Base-by-base conservation (phyloP, 1,284 basidiomycete species). In the Puccinia horiana region DNA sequence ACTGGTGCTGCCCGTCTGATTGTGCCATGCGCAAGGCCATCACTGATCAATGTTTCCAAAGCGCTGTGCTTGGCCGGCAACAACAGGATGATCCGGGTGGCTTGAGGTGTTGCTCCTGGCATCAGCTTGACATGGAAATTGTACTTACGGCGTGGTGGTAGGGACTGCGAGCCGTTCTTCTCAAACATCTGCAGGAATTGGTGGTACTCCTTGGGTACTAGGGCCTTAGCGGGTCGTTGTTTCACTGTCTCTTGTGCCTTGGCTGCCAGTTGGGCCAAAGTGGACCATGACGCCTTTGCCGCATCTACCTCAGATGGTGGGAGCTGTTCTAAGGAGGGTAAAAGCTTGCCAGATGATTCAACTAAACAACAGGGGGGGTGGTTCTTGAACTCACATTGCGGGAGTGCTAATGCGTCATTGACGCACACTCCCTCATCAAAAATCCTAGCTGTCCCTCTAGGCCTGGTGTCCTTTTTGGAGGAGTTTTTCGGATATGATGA, bases 1-100 rank as follows among this genome's bases (percentile, higher is more conserved):
- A 90, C 84, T 0, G 88, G 88, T 0, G 89, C 84, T 0, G 85
- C 87, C n/a, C 85, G n/a, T n/a, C n/a, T n/a, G n/a, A n/a, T n/a
- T n/a, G n/a, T n/a, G n/a, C n/a, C n/a, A n/a, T n/a, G n/a, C n/a
- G 85, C 6, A 87, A 85, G 8, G 87, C 88, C 6, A 84, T 87
- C 14, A 5, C 42, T 42, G n/a, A 67, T 35, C 18, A 42, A 20
- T 35, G 3, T 32, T 2, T 35, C n/a, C 18, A 65, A 26, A 18
- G 16, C 61, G 11, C 32, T 65, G 18, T 65, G 32, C 63, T 67
- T 29, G 11, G 26, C 63, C 3, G 26, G 63, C 1, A 29, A 67
- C 63, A 67, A 14, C 4, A 29, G 63, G 63, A 67, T 67, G 3
- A 67, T 35, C 3, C n/a, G 14, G 26, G 23, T 35, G 16, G 63